Conservation (phyloP, 2,329 filamentous ascomycete species). For the Periconia sp. region DNA sequence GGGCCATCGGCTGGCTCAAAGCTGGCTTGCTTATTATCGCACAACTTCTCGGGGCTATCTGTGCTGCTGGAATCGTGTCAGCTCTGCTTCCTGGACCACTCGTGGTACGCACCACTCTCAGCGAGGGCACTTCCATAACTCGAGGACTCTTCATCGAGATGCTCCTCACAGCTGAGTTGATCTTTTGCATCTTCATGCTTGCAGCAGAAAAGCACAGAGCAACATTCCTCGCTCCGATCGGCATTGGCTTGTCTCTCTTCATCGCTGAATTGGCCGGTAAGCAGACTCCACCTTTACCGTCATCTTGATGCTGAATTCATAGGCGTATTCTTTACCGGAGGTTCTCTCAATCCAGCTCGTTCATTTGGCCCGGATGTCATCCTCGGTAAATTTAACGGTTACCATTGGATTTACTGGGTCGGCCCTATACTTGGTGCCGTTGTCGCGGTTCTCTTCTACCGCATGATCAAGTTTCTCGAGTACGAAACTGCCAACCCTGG, state of each 20-base stretch:
- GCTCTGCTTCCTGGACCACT: constrained; percentile 54
- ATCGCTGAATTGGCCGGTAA: constrained; percentile 53
- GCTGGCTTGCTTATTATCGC: constrained; percentile 51
- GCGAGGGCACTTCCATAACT: constrained; percentile 47
- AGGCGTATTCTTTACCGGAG: constrained; percentile 56
- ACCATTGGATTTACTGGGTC: constrained; percentile 61
- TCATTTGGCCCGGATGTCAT: constrained; percentile 57
- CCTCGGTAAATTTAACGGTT: constrained; percentile 47
- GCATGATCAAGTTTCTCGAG: constrained; percentile 56
- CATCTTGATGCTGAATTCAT: constrained; percentile 14
- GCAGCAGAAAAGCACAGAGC: constrained; percentile 50
- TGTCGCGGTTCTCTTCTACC: constrained; percentile 56
- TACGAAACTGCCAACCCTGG: constrained; percentile 59
- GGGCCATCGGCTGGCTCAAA: constrained; percentile 54
- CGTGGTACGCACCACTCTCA: constrained; percentile 54
- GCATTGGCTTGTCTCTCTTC: constrained; percentile 54
- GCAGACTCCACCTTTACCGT: background rate
- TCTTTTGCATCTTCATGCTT: constrained; percentile 57
- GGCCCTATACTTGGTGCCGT: constrained; percentile 54
- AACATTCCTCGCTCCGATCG: constrained; percentile 48
- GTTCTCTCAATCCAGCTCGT: constrained; percentile 56
- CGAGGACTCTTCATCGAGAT: constrained; percentile 58
- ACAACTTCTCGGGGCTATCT: constrained; percentile 54
- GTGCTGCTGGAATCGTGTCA: constrained; percentile 52
- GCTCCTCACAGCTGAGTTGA: constrained; percentile 56